Base-by-base conservation (phyloP, 805 yeast species). In the Torulaspora delbrueckii region DNA sequence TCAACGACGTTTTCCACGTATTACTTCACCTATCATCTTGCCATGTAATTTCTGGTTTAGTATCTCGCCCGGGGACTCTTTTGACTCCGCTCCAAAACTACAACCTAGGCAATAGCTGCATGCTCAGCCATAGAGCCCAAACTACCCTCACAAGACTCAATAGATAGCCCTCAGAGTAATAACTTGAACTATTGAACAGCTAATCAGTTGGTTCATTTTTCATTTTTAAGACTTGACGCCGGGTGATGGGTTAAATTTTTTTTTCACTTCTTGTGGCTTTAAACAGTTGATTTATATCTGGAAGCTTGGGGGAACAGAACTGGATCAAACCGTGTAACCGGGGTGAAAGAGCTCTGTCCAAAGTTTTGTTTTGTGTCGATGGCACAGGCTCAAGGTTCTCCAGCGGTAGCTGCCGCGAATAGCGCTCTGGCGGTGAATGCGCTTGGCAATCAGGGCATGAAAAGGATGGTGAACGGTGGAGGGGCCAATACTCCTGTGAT, bases 361-460 rank as follows among this genome's bases (percentile, higher is more conserved):
- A 16, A 10, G 34, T 16, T 31, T 31, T 16, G 19, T 10, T 19
- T 24, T 13, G 16, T 22, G n/a, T 22, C 18, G 18, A 45, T 45
- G 48, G 40, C 48, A 22, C 48, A 45, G 16, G 48, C 37, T 26
- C 43, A 40, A 16, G 44, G 44, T 12, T 36, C 48, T 18, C 43
- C 39, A 25, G 40, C 41, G 34, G 40, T 44, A 28, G 40, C 53
- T n/a, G 48, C 56, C 8, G 48, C 56, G n/a, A 47, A 46, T 27
- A 47, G 52, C 19, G 55, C 50, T 23, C 24, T 50, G 42, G 56
- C 52, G 28, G 54, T 52, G 18, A 50, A 52, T 22, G 32, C 45
- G 43, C 37, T 48, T 28, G 42, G 54, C 22, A 45, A 52, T 40
- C 47, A 45, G 36, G 46, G 47, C 26, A 35, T 50, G 27, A 50